Conservation (phyloP, 2,329 filamentous ascomycete genomes). For the Paramyrothecium roridum region DNA sequence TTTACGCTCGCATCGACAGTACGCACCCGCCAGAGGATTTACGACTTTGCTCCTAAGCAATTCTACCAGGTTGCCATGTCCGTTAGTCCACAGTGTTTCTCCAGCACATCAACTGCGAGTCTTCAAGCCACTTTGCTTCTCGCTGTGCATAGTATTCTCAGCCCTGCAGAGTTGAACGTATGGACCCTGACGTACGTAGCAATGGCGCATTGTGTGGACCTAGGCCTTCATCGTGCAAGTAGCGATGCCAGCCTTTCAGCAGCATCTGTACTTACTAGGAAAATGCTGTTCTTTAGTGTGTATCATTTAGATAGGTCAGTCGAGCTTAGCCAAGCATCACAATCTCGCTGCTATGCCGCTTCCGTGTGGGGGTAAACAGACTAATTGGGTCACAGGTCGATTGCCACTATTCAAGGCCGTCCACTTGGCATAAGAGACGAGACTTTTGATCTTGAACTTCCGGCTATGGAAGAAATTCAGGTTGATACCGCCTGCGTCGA, state of each 20-base stretch:
- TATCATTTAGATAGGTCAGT: conserved; percentile 30
- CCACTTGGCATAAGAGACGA: conserved; percentile 33
- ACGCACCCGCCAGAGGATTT: conserved; percentile 26
- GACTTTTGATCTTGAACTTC: conserved; percentile 27
- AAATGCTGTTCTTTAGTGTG: conserved; percentile 29
- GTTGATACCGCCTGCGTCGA: not conserved
- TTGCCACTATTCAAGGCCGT: conserved; percentile 33
- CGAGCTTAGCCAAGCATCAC: too few species aligned
- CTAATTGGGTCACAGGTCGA: conserved; percentile 19
- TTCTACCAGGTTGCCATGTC: conserved; percentile 28
- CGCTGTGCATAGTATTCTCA: conserved; percentile 26
- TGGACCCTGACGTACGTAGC: conserved; percentile 32
- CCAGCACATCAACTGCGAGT: conserved; percentile 25
- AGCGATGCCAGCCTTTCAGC: conserved; percentile 7
- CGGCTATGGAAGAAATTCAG: not conserved
- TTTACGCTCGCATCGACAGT: conserved; percentile 31
- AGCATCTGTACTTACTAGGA: conserved; percentile 10
- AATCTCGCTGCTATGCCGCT: not conserved
- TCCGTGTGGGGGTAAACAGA: not conserved
- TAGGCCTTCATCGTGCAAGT: conserved; percentile 30
- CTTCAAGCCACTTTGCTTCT: conserved; percentile 28
- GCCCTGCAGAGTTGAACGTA: conserved; percentile 28
- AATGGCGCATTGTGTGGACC: conserved; percentile 32
- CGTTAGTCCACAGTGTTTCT: conserved; percentile 26
- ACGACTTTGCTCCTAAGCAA: conserved; percentile 27